These are phyloP conservation scores for Abrus precatorius DNA, from an alignment of 306 rosid species.

Conservation along the genomic window DNA sequence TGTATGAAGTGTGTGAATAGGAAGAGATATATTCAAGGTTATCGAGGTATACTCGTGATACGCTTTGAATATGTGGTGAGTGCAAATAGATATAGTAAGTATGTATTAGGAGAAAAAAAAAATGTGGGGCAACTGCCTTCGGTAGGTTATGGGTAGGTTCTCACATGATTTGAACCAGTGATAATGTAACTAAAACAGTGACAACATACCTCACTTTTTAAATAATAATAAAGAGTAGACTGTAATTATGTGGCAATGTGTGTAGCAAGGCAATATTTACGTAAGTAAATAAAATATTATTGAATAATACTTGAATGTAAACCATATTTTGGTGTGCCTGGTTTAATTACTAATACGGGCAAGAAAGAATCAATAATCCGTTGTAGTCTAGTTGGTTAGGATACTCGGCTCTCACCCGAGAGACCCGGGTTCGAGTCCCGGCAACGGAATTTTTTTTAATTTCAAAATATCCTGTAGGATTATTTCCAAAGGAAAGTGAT, in stretches of 20 bases:
- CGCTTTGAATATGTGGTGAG: not conserved
- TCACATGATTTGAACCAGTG: not conserved
- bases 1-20: too few relatives aligned
- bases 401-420: conserved; percentile 61
- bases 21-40: not conserved
- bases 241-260: not conserved
- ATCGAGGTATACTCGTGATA: not conserved
- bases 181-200: not conserved
- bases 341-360: too few relatives aligned
- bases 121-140: not conserved
- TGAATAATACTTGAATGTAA: too few relatives aligned
- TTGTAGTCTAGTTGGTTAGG: conserved; percentile 68
- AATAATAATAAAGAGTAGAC: not conserved
- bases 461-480: too few relatives aligned
- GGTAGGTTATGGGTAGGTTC: not conserved
- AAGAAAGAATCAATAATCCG: conserved; percentile 20
- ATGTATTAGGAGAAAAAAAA: not conserved
- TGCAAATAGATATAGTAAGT: not conserved
- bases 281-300: not conserved
- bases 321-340: too few relatives aligned
- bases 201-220: not conserved
- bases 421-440: conserved; percentile 65
- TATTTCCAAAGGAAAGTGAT: too few relatives aligned
- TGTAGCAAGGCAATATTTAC: not conserved
- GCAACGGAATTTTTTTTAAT: conserved; percentile 52